Conservation (phyloP, 331 rosid genomes). For the Pyracantha coccinea region DNA sequence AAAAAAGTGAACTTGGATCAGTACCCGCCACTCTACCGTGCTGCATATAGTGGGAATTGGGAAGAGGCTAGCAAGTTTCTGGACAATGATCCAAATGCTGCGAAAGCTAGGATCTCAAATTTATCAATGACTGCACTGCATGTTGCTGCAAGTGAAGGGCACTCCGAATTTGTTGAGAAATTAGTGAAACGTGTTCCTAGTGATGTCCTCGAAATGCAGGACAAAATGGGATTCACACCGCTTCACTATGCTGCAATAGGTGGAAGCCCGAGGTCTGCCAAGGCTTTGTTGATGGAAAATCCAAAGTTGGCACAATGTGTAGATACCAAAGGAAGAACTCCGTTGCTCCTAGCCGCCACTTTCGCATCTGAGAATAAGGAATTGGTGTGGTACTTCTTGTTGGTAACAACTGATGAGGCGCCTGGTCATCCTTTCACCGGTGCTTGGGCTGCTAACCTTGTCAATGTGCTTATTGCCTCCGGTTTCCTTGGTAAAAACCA, state of each 20-base stretch:
- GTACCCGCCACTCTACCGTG: conserved; percentile 5
- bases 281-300: conserved; percentile 30
- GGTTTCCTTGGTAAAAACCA: conserved; percentile 38
- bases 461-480: conserved; percentile 42
- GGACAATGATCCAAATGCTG: neutral
- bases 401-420: conserved; percentile 32
- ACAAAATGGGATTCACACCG: conserved; percentile 17
- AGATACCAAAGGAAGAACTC: conserved; percentile 23
- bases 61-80: conserved; percentile 1
- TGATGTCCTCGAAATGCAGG: conserved; percentile 18
- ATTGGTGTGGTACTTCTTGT: conserved; percentile 45
- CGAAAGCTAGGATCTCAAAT: neutral
- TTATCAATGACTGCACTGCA: conserved; percentile 2
- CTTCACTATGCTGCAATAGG: conserved; percentile 47
- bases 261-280: conserved; percentile 24
- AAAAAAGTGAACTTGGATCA: neutral
- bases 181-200: conserved; percentile 12
- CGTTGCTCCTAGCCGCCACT: conserved; percentile 25
- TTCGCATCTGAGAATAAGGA: conserved; percentile 21
- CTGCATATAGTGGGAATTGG: conserved; percentile 5
- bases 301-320: conserved; percentile 19
- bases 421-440: conserved; percentile 43
- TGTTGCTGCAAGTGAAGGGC: neutral
- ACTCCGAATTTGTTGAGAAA: conserved; percentile 2
- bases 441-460: conserved; percentile 22